Conservation (phyloP, 129 eudicot genomes). For the Helichrysum umbraculigerum region DNA sequence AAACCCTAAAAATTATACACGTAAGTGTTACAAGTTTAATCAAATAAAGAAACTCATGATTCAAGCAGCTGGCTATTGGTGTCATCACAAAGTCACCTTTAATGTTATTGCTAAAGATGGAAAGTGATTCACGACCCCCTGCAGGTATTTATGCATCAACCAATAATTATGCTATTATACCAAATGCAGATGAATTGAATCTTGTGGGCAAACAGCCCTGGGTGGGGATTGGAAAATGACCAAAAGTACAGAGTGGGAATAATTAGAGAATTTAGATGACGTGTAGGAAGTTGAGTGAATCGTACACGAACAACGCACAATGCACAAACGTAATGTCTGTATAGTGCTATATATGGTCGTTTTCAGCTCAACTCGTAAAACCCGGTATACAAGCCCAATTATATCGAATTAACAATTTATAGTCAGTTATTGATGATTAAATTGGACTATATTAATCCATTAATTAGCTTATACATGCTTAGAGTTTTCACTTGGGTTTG, state of each 20-base stretch:
- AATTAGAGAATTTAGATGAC: conserved; percentile 18
- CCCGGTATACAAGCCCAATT: not conserved
- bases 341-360: not conserved
- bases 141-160: conserved; percentile 34
- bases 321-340: not conserved
- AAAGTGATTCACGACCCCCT: conserved; percentile 19
- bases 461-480: too few relatives aligned
- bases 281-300: not conserved
- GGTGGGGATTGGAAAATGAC: conserved; percentile 23
- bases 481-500: too few relatives aligned
- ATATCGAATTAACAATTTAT: too few relatives aligned
- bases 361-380: not conserved
- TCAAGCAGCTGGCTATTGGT: conserved; percentile 19
- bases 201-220: conserved; percentile 27
- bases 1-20: too few relatives aligned
- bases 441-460: too few relatives aligned
- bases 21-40: too few relatives aligned
- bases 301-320: not conserved
- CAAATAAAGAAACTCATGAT: too few relatives aligned
- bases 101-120: conserved; percentile 34
- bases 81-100: conserved; percentile 28
- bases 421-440: too few relatives aligned
- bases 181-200: conserved; percentile 41
- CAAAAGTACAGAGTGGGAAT: conserved; percentile 35
- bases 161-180: conserved; percentile 27